Percentiles rank a stretch among this genome's conserved stretches.
Evolutionary conservation across 495 filamentous ascomycete species (phyloP).

Genomic region (Cercophora scortea): DNA sequence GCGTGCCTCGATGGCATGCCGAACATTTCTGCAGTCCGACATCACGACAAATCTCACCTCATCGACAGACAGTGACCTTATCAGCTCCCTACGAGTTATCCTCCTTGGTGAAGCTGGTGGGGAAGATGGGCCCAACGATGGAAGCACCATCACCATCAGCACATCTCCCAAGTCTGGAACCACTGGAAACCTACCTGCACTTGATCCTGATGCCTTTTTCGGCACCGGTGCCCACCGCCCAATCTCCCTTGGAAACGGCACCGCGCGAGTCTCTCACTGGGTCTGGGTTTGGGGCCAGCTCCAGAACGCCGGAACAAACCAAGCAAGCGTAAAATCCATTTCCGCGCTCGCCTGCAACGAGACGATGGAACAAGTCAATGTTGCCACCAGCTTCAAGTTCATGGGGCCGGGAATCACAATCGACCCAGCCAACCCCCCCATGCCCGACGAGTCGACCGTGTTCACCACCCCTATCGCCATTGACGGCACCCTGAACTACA

Average conservation of each 20-base stretch:
- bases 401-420: constrained; percentile 12
- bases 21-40: constrained; percentile 6
- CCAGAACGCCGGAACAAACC: constrained; percentile 1
- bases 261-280: constrained; percentile 5
- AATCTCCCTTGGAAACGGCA: neutral
- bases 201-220: constrained; percentile 10
- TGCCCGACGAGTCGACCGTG: constrained; percentile 8
- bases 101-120: constrained; percentile 2
- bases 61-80: neutral
- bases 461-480: constrained; percentile 1
- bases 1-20: constrained; percentile 13
- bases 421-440: constrained; percentile 8
- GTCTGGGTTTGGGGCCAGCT: constrained; percentile 20
- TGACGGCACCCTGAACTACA: constrained; percentile 10
- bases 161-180: neutral
- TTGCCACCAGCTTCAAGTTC: constrained; percentile 8
- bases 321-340: constrained; percentile 1
- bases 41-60: constrained; percentile 8
- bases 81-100: constrained; percentile 8
- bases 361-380: constrained; percentile 13
- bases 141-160: constrained; percentile 2
- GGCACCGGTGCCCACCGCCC: constrained; percentile 9
- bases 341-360: constrained; percentile 19
- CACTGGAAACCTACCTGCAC: neutral
- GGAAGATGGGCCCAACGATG: neutral